These are phyloP conservation scores for Diddensiella santjacobensis DNA, from an alignment of 805 yeast species.

Conservation along the genomic window DNA sequence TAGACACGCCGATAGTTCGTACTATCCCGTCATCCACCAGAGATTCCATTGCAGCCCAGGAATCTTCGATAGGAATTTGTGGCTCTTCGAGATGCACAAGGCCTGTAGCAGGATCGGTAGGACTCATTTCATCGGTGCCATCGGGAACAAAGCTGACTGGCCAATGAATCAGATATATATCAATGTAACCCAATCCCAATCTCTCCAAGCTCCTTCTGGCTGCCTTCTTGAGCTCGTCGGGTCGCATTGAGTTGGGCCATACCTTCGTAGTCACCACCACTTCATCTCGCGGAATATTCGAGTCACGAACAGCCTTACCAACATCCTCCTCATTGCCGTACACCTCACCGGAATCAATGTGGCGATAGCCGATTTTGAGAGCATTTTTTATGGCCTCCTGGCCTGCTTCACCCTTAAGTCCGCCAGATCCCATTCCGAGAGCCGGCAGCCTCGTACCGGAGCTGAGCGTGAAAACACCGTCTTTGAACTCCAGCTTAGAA, in stretches of 20 bases:
- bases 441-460: slow-evolving; percentile 1
- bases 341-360: slow-evolving; percentile 70
- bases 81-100: not conserved
- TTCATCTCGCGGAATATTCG: slow-evolving; percentile 38
- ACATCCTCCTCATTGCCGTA: slow-evolving; percentile 67
- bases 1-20: slow-evolving; percentile 59
- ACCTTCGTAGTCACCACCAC: slow-evolving; percentile 60
- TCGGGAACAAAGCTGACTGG: slow-evolving; percentile 25
- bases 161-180: slow-evolving; percentile 57
- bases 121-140: slow-evolving; percentile 16
- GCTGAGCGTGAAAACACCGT: not conserved
- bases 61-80: not conserved
- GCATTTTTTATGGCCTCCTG: slow-evolving; percentile 36
- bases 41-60: slow-evolving; percentile 40
- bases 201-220: slow-evolving; percentile 52
- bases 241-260: slow-evolving; percentile 58
- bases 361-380: slow-evolving; percentile 61
- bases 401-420: not conserved
- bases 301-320: slow-evolving; percentile 47
- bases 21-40: slow-evolving; percentile 48
- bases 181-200: slow-evolving; percentile 54
- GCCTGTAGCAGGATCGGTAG: not conserved
- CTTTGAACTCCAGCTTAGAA: too few species aligned
- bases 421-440: not conserved
- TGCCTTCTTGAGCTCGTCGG: slow-evolving; percentile 52